Conservation (phyloP, 352 stramenopile genomes). For the Globisporangium carolinianum region DNA sequence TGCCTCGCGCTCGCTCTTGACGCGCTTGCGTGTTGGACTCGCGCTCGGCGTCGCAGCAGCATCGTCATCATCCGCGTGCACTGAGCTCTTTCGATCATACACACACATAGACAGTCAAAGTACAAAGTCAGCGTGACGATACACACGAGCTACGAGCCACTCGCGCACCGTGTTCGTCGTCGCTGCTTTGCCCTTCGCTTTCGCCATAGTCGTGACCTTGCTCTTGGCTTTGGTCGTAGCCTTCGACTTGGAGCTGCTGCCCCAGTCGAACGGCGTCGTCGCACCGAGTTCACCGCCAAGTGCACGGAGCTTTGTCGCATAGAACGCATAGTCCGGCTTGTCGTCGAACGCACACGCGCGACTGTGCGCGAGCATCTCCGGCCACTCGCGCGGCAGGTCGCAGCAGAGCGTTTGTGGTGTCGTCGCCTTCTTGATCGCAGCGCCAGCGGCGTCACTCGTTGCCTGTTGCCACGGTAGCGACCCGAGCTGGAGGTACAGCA, state of each 20-base stretch:
- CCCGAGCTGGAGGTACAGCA: constrained; percentile 83
- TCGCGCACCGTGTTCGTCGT: no score
- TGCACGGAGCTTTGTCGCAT: constrained; percentile 38
- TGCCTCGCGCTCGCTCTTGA: background rate
- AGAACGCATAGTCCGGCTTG: constrained; percentile 74
- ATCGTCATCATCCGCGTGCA: no score
- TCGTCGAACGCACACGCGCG: constrained; percentile 63
- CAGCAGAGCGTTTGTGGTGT: constrained; percentile 49
- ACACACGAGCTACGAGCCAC: no score
- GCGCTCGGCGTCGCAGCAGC: no score
- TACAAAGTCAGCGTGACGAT: no score
- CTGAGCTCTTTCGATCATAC: no score
- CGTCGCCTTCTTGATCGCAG: constrained; percentile 61
- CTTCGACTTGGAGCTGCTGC: constrained; percentile 11
- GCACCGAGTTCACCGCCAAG: constrained; percentile 33
- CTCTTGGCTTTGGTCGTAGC: no score
- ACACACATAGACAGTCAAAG: no score
- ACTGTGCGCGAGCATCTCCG: constrained; percentile 46
- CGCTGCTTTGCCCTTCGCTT: no score
- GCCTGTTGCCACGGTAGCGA: constrained; percentile 63
- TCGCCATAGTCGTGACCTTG: no score
- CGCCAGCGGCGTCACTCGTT: constrained; percentile 54
- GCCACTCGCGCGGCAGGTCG: constrained; percentile 44
- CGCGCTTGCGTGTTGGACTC: background rate
- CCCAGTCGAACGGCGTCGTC: constrained; percentile 39